Evolutionary conservation across 805 yeast genomes (phyloP), one percentile per base, ranked within the genome.

Genomic region (Suhomyces canberraensis): DNA sequence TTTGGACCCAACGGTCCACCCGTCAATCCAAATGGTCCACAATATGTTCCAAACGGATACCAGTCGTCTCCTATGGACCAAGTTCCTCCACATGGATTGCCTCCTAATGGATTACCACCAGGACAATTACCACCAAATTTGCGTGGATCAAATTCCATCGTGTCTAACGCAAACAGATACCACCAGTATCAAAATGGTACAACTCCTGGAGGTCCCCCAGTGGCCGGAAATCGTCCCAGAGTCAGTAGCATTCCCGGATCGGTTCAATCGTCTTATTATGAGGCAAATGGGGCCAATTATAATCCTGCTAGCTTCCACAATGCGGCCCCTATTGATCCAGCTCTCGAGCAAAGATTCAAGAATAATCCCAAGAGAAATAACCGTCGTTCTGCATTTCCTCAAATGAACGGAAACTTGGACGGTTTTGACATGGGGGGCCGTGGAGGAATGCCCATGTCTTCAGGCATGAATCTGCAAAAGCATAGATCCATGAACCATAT

Each of bases 371-470:
- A 61, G 46, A 56, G 54, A 35, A 48, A 37, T 20, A 63, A 60
- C 41, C 61, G 73, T 30, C 55, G 71, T 20, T 64, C 71, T 0
- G 61, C 52, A 6, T 58, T 56, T 43, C 61, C 66, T 5, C 55
- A 49, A 29, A 54, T 61, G 52, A 51, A 52, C 15, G 62, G 60
- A n/a, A 51, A 49, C 40, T 32, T 56, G 17, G 55, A 54, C 8
- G 61, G 60, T 2, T 36, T 66, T 14, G 73, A 67, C 48, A 56
- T 64, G 55, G 72, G 73, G 11, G 72, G 71, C n/a, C 54, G 73
- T 46, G 73, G 71, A 15, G 73, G 73, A 6, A 68, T 68, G 73
- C 73, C 72, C 2, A 61, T 60, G 60, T 60, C 66, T 0, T 39
- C 36, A 13, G n/a, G 13, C 11, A 27, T 25, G 22, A 25, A 9